Evolutionary conservation across 139 green algal genomes (phyloP).

Genomic region (Tetradesmus obliquus): DNA sequence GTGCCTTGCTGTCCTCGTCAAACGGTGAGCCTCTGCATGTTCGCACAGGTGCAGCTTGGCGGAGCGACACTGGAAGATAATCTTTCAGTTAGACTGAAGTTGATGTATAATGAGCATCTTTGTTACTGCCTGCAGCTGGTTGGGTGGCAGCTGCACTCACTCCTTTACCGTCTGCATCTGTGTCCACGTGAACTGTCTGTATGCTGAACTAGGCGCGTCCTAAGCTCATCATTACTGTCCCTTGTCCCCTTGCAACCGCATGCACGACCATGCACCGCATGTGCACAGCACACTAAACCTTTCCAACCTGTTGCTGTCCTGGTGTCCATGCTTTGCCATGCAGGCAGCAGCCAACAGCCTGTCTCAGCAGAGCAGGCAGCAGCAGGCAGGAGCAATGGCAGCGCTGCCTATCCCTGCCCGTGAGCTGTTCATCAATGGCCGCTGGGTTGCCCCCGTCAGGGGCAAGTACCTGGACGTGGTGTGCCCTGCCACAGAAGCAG

Average conservation of each 20-base stretch:
- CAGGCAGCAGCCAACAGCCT: neutral
- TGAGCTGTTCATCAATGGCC: conserved; percentile 71
- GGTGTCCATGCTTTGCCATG: neutral
- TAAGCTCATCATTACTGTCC: neutral
- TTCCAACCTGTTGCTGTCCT: neutral
- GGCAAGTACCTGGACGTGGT: conserved; percentile 63
- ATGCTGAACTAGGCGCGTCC: neutral
- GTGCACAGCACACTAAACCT: neutral
- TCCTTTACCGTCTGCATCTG: neutral
- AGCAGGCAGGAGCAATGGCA: neutral
- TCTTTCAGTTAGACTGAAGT: too few species aligned
- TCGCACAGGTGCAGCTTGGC: neutral
- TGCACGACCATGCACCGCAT: neutral
- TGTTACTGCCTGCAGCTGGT: neutral
- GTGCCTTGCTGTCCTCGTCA: neutral
- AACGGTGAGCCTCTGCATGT: neutral
- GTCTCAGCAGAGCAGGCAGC: neutral
- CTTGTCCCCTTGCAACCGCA: neutral
- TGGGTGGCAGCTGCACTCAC: neutral
- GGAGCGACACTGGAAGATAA: too few species aligned
- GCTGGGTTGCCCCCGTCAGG: conserved; percentile 51
- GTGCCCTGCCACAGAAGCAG: conserved; percentile 66
- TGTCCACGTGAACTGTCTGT: neutral
- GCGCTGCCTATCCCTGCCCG: conserved; percentile 43
- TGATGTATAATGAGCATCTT: too few species aligned